Evolutionary conservation across 78 protist species (phyloP), one percentile per base, ranked within the genome.

Genomic region (Tieghemostelium lacteum): DNA sequence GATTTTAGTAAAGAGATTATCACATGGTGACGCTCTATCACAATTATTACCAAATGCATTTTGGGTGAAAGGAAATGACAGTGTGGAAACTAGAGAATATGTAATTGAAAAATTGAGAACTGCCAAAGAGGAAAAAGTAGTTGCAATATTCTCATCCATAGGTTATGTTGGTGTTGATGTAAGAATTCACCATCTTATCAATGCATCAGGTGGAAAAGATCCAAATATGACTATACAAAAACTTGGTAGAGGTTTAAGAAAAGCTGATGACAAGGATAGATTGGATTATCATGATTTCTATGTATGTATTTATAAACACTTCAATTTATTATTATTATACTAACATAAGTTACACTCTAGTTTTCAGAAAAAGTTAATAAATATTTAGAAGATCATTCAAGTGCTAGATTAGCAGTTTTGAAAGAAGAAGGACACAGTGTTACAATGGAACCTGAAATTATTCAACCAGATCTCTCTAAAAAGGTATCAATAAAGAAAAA

Each of bases 261-360:
- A 16, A n/a, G 92, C 92, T 31, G 86, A 75, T 28, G 92, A 86
- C 61, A 86, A 86, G 31, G 31, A 62, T 28, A 70, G 61, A 10
- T 72, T 86, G 34, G 87, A 86, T 72, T 86, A 86, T 66, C 92
- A 86, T 67, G 92, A 86, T 71, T 86, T 86, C 52, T 57, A 58
- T 66, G 89, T 83, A 66, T 40, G 77, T 80, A 10, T 64, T 55
- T 24, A 22, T 42, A 34, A 12, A 49, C 34, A 10, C 42, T 37
- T n/a, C 34, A 28, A 52, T 49, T 20, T 14, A 29, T 66, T 42
- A 28, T 65, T 19, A 24, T 33, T 17, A 16, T 3, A 26, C 7
- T 2, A 16, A 26, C 37, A 6, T n/a, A 29, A 31, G 8, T 45
- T 26, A 20, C 17, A 31, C 12, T 16, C 42, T 33, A 80, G 88